Base-by-base conservation (phyloP, 176 grass and related monocot genomes). In the Guadua angustifolia region DNA sequence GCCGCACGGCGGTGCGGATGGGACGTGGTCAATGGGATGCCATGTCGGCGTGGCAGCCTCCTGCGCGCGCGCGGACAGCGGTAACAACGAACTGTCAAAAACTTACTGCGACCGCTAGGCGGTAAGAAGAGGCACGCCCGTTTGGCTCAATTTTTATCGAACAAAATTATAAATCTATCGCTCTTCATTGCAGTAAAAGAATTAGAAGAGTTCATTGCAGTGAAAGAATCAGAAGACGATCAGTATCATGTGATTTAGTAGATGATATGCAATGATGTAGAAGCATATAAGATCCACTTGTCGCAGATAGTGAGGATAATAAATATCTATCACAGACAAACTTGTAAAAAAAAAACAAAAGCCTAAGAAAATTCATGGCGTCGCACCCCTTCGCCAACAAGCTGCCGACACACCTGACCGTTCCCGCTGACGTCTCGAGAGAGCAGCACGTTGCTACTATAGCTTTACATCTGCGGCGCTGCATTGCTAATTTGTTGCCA, bases 1-100 rank as follows among this genome's bases (percentile, higher is more conserved):
- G 75, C 29, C 29, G 22, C 57, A 10, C 59, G 52, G 21, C 74
- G 32, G 8, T 44, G 13, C 58, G 75, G 24, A 12, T 19, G 12
- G n/a, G n/a, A 15, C 42, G 25, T 49, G 59, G 75, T 81, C 85
- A 75, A 87, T 36, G 77, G 29, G 42, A 42, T 25, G 67, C 52
- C 79, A 40, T 59, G 67, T 35, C 55, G 55, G 39, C 66, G 52
- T 24, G 33, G 16, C 77, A 66, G 24, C 76, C 5, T 17, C 35
- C 2, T 13, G 36, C 49, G 25, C 4, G 8, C 46, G 2, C 9
- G 21, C 9, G 4, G 1, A 1, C 57, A 55, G 57, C n/a, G 1
- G 58, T 64, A 14, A 25, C n/a, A n/a, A 2, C n/a, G 3, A n/a
- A 10, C 55, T 24, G n/a, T 58, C 21, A 58, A 22, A 29, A 29